phyloP scores from a whole-genome alignment of 108 stramenopile species.

The Stephanodiscus triporus region DNA sequence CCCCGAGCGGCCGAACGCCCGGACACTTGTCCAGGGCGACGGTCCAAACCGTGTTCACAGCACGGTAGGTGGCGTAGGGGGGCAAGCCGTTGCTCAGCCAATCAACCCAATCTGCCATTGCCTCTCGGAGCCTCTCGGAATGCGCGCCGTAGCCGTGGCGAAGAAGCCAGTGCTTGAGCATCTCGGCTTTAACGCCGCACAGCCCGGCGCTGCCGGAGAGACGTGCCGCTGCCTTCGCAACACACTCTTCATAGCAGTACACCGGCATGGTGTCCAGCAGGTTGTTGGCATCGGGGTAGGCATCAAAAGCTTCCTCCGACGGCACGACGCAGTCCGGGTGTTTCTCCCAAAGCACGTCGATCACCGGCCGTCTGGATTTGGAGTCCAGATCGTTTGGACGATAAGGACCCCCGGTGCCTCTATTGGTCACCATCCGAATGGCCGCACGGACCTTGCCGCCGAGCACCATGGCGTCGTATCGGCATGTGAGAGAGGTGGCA shows the following conservation, averaged over 20 bases:
- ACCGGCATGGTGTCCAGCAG: too few relatives aligned
- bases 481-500: background rate
- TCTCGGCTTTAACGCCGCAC: background rate
- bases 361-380: too few relatives aligned
- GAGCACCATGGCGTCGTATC: conserved; percentile 12
- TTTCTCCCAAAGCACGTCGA: conserved; percentile 21
- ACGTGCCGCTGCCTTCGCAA: conserved; percentile 14
- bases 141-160: background rate
- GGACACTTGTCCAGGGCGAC: too few relatives aligned
- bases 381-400: too few relatives aligned
- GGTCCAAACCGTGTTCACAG: too few relatives aligned
- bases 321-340: conserved; percentile 10
- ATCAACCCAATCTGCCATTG: too few relatives aligned
- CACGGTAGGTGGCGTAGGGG: conserved; percentile 41
- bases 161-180: conserved; percentile 10
- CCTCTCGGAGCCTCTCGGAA: background rate
- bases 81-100: conserved; percentile 26
- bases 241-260: too few relatives aligned
- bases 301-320: conserved; percentile 8
- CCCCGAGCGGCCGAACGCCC: too few relatives aligned
- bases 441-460: conserved; percentile 22
- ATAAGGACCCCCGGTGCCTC: conserved; percentile 12
- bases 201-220: too few relatives aligned
- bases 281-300: conserved; percentile 8
- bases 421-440: conserved; percentile 18